A percentile compares a stretch with the other conserved stretches of the same genome.
Conservation (phyloP, 2,329 filamentous ascomycete species). For the Paramyrothecium sp. region DNA sequence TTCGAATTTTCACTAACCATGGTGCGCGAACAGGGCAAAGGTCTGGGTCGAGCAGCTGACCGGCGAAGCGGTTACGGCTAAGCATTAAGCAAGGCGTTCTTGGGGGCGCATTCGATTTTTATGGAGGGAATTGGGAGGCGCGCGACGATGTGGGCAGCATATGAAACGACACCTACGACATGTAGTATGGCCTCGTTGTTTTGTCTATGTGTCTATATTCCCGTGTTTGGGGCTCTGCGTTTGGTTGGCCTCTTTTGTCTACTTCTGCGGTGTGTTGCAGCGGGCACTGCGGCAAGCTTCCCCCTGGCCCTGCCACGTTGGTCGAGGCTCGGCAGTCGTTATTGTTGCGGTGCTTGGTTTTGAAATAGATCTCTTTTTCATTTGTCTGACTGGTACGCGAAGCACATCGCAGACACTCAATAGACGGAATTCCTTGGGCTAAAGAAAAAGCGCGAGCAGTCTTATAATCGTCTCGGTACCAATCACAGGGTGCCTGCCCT, state of each 20-base stretch:
- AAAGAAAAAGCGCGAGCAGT: background rate
- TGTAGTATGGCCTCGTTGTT: background rate
- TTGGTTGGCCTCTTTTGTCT: background rate
- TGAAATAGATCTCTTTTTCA: background rate
- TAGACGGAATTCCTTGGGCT: background rate
- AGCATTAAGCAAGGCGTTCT: conserved; percentile 57
- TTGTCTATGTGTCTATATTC: background rate
- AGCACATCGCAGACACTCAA: background rate
- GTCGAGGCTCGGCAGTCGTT: background rate
- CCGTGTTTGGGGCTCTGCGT: background rate
- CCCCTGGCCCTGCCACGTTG: background rate
- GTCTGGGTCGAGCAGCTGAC: conserved; percentile 66
- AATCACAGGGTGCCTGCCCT: too few species aligned
- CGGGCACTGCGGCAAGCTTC: background rate
- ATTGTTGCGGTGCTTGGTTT: background rate
- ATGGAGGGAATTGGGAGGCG: conserved; percentile 5
- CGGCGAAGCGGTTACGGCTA: conserved; percentile 62
- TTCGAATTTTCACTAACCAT: conserved; percentile 4
- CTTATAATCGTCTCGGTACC: too few species aligned
- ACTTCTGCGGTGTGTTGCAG: background rate
- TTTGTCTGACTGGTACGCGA: background rate
- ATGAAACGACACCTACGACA: background rate
- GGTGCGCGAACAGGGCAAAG: conserved; percentile 55
- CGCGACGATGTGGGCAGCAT: background rate
- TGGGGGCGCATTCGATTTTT: conserved; percentile 15